Percentiles rank a stretch among this genome's conserved stretches.
Conservation (phyloP, 73 alveolate species). For the Tetrahymena borealis region DNA sequence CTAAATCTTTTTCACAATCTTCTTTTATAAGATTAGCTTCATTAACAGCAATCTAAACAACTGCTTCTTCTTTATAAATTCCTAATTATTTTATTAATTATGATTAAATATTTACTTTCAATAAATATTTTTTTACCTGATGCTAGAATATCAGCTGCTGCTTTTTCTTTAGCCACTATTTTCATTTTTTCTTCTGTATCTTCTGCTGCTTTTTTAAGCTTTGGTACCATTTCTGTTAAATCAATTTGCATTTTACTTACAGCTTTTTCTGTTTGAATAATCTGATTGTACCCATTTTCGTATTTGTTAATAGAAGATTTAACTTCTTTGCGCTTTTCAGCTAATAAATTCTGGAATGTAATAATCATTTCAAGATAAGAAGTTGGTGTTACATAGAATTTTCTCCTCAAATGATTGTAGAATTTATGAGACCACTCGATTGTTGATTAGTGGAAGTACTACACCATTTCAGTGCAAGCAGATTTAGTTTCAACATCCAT, state of each 20-base stretch:
- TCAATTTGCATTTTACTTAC: constrained; percentile 95
- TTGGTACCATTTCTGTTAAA: constrained; percentile 92
- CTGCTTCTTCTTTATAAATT: constrained; percentile 88
- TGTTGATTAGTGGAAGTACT: constrained; percentile 87
- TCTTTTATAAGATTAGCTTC: constrained; percentile 84
- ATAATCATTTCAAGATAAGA: constrained; percentile 96
- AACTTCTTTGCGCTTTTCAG: constrained; percentile 37
- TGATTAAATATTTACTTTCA: background rate
- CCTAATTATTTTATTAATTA: background rate
- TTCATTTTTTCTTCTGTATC: constrained; percentile 90
- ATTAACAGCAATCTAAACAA: constrained; percentile 80
- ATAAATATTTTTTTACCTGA: background rate
- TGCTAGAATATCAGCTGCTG: constrained; percentile 42
- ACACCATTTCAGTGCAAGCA: constrained; percentile 80
- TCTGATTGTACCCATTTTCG: constrained; percentile 80
- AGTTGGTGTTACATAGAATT: constrained; percentile 99
- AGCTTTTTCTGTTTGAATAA: constrained; percentile 90
- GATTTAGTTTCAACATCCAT: constrained; percentile 65
- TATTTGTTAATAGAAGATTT: constrained; percentile 23
- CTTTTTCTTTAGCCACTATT: constrained; percentile 95
- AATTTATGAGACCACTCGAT: constrained; percentile 80
- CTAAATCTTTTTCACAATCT: constrained; percentile 88
- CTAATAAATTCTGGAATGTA: constrained; percentile 88
- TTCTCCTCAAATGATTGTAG: constrained; percentile 84
- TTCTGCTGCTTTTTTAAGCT: constrained; percentile 96